Evolutionary conservation across 208 protist genomes (phyloP).

Genomic region (Kentomonas sorsogonicus): DNA sequence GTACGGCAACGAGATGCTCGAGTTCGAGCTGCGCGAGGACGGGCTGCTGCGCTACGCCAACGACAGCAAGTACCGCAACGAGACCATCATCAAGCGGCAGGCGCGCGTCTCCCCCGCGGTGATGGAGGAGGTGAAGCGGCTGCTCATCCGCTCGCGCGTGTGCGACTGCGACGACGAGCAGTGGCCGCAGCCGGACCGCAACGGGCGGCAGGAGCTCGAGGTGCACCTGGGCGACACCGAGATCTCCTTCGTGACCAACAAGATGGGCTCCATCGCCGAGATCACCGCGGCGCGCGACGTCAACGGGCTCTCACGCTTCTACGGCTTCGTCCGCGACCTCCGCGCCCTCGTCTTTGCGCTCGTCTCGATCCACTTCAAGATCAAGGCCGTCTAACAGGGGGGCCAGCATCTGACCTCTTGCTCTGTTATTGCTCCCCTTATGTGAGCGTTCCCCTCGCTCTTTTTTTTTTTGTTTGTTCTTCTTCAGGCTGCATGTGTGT

Average conservation of each 20-base stretch:
- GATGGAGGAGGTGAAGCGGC: constrained; percentile 64
- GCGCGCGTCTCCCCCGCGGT: constrained; percentile 60
- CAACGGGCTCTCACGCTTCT: constrained; percentile 59
- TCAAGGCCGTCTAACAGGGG: constrained; percentile 48
- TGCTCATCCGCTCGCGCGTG: constrained; percentile 56
- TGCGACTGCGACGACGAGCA: constrained; percentile 73
- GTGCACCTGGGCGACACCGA: constrained; percentile 83
- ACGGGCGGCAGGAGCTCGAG: constrained; percentile 85
- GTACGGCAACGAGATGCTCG: constrained; percentile 88
- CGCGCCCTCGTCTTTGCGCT: constrained; percentile 75
- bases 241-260: constrained; percentile 85
- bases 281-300: constrained; percentile 40
- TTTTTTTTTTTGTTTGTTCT: constrained; percentile 17
- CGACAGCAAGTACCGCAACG: constrained; percentile 86
- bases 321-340: constrained; percentile 77
- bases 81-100: constrained; percentile 88
- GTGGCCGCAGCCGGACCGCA: constrained; percentile 82
- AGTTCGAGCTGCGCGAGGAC: constrained; percentile 78
- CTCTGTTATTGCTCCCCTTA: neutral
- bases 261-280: constrained; percentile 75
- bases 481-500: no score
- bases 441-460: neutral
- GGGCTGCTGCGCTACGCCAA: constrained; percentile 84
- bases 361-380: constrained; percentile 86
- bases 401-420: neutral